Evolutionary conservation across 2,329 filamentous ascomycete genomes (phyloP).

Genomic region (Mycosphaerelloides madeirae): DNA sequence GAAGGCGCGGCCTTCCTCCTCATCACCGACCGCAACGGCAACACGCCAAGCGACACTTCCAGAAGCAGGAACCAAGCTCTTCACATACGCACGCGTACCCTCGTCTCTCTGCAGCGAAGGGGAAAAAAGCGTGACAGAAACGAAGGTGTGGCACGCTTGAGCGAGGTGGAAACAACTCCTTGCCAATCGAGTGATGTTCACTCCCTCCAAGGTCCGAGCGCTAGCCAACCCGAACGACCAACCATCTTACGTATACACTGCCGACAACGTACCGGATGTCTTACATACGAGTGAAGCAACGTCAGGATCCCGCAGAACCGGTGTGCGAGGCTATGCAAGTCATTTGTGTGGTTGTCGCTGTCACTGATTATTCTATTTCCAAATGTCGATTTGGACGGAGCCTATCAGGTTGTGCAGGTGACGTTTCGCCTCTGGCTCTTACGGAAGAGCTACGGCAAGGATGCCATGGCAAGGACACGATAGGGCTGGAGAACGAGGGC

Average conservation of each 20-base stretch:
- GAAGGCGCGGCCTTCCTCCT: no score
- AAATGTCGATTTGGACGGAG: no score
- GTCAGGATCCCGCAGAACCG: no score
- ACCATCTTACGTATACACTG: not conserved
- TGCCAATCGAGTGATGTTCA: not conserved
- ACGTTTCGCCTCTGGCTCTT: no score
- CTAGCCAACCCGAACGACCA: not conserved
- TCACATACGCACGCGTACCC: no score
- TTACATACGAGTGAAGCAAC: not conserved
- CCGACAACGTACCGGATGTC: not conserved
- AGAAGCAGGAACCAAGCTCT: not conserved
- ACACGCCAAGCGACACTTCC: not conserved
- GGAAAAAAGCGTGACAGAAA: not conserved
- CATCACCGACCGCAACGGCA: no score
- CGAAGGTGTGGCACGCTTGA: conserved; percentile 3
- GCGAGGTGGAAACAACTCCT: conserved; percentile 1
- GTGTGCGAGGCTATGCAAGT: conserved; percentile 13
- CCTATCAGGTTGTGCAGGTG: no score
- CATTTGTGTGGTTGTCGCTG: conserved; percentile 10
- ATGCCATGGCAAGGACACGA: no score
- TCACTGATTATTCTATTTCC: not conserved
- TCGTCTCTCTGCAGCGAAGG: not conserved
- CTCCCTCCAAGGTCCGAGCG: not conserved
- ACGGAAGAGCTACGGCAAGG: no score
- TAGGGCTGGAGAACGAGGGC: no score